A percentile compares a stretch with the other conserved stretches of the same genome.
These are phyloP conservation scores for Coelastrella sp. DNA, from an alignment of 139 green algal genomes.

Conservation along the genomic window DNA sequence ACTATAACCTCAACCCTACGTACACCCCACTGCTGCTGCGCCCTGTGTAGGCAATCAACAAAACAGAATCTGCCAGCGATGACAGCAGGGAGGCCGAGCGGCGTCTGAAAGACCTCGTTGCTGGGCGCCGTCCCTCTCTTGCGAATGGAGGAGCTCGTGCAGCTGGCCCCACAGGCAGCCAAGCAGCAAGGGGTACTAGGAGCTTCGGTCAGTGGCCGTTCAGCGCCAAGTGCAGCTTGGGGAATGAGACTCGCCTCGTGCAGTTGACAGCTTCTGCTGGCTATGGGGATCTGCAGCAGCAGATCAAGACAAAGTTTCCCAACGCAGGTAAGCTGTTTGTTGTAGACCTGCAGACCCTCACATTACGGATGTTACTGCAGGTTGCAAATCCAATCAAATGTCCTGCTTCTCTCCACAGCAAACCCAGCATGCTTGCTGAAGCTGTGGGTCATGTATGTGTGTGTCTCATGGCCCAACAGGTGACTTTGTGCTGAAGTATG, in stretches of 20 bases:
- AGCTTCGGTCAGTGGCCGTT: constrained; percentile 34
- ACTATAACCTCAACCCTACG: background rate
- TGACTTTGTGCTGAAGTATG: constrained; percentile 69
- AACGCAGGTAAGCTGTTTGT: constrained; percentile 42
- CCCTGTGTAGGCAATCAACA: constrained; percentile 50
- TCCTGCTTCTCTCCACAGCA: background rate
- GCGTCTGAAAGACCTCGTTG: constrained; percentile 72
- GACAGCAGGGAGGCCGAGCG: constrained; percentile 79
- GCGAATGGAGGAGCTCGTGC: constrained; percentile 45
- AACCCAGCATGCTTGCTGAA: background rate
- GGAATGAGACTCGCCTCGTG: constrained; percentile 79
- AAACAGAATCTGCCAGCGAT: constrained; percentile 57
- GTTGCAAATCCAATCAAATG: background rate
- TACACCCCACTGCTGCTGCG: background rate
- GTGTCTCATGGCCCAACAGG: constrained; percentile 24
- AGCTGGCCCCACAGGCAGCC: constrained; percentile 36
- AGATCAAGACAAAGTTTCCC: constrained; percentile 80
- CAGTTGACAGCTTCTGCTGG: constrained; percentile 67
- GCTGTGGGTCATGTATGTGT: background rate
- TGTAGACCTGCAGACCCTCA: background rate
- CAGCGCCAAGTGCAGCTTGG: constrained; percentile 46
- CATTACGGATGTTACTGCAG: too few relatives aligned
- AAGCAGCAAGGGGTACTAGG: constrained; percentile 9
- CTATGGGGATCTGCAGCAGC: constrained; percentile 82
- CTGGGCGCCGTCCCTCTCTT: constrained; percentile 48